Evolutionary conservation across 768 basidiomycete genomes (phyloP).

Genomic region (Tulasnella sp.): DNA sequence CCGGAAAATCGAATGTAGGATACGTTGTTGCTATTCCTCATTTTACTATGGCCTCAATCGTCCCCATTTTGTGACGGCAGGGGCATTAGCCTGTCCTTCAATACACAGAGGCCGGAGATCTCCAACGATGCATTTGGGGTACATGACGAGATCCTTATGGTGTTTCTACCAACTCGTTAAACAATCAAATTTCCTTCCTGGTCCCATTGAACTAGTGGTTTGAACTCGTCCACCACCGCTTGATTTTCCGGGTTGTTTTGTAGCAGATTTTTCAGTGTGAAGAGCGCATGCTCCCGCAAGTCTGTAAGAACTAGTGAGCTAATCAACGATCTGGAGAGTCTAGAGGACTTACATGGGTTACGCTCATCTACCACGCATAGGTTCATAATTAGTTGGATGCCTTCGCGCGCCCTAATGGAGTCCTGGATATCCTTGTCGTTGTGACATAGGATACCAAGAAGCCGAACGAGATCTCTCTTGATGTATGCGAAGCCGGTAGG

Average conservation of each 20-base stretch:
- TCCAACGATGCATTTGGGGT: too few species aligned
- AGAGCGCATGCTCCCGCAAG: constrained; percentile 84
- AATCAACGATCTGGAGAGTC: not conserved
- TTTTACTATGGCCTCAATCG: too few species aligned
- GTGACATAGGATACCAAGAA: constrained; percentile 69
- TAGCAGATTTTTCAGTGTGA: constrained; percentile 69
- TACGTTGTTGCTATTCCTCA: too few species aligned
- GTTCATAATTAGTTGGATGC: constrained; percentile 74
- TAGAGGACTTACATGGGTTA: constrained; percentile 69
- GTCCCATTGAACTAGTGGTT: constrained; percentile 49
- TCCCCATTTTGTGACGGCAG: too few species aligned
- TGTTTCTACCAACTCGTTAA: not conserved
- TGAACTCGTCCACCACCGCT: constrained; percentile 58
- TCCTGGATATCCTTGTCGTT: constrained; percentile 59
- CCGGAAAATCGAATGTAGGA: too few species aligned
- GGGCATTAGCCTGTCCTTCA: too few species aligned
- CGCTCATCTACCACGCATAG: constrained; percentile 83
- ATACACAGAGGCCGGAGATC: too few species aligned
- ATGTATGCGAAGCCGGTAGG: constrained; percentile 64
- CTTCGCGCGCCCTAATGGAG: constrained; percentile 53
- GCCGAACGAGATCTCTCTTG: constrained; percentile 80
- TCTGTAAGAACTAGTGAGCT: constrained; percentile 34
- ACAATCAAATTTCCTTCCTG: constrained; percentile 39
- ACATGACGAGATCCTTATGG: too few species aligned
- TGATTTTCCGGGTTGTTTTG: constrained; percentile 72